These are phyloP conservation scores for Psilocybe azurescens DNA, from an alignment of 768 basidiomycete genomes.

Conservation along the genomic window DNA sequence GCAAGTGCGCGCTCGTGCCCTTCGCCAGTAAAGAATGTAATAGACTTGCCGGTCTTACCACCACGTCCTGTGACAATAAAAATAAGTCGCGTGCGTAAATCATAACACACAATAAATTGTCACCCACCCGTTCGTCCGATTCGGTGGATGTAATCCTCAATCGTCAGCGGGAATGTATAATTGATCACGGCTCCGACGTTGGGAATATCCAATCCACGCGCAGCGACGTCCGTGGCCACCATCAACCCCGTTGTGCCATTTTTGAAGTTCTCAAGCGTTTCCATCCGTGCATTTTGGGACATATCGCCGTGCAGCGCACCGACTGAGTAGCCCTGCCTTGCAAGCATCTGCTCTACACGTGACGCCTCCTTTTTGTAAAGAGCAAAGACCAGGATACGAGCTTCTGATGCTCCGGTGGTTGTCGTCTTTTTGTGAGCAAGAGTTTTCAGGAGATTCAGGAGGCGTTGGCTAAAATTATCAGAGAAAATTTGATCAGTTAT, in stretches of 20 bases:
- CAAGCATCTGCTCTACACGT: conserved; percentile 83
- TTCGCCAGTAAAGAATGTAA: conserved; percentile 97
- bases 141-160: conserved; percentile 92
- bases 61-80: conserved; percentile 70
- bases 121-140: conserved; percentile 84
- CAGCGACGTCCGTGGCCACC: conserved; percentile 98
- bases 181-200: conserved; percentile 94
- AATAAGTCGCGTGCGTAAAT: conserved; percentile 9
- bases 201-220: conserved; percentile 96
- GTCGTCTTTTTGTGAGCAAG: conserved; percentile 68
- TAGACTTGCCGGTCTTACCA: conserved; percentile 86
- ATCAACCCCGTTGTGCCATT: conserved; percentile 79
- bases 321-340: conserved; percentile 75
- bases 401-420: conserved; percentile 51
- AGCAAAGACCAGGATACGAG: conserved; percentile 89
- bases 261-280: conserved; percentile 87
- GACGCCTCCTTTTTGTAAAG: conserved; percentile 98
- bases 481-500: not conserved
- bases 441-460: conserved; percentile 58
- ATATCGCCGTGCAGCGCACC: conserved; percentile 91
- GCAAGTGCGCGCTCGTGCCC: conserved; percentile 84
- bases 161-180: conserved; percentile 96
- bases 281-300: conserved; percentile 83
- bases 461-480: conserved; percentile 52
- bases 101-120: conserved; percentile 2